Percentiles rank a stretch among this genome's conserved stretches.
Conservation (phyloP, 2,329 filamentous ascomycete species). For the Aspergillus aculeatus region DNA sequence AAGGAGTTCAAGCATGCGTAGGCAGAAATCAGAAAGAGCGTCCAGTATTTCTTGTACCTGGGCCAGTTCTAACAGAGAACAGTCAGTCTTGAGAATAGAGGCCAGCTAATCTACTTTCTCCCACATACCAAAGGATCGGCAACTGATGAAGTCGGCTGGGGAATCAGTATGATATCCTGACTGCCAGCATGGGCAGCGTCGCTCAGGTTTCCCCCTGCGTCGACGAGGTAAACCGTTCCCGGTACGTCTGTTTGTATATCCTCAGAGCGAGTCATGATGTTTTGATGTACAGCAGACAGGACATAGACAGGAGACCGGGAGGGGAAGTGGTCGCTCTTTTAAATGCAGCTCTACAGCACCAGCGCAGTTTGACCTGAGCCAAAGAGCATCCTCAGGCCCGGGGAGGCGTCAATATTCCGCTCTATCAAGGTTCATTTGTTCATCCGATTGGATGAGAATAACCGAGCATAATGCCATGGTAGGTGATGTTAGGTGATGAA, state of each 20-base stretch:
- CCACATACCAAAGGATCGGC: constrained; percentile 30
- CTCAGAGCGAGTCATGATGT: constrained; percentile 19
- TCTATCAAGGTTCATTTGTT: not conserved
- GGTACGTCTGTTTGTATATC: constrained; percentile 29
- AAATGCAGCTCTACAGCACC: not conserved
- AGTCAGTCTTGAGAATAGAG: not conserved
- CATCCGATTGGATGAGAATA: constrained; percentile 5
- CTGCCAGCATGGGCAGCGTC: constrained; percentile 24
- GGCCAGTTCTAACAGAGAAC: constrained; percentile 30
- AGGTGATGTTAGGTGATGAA: not conserved
- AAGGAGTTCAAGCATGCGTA: constrained; percentile 45
- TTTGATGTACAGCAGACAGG: not conserved
- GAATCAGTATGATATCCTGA: constrained; percentile 34
- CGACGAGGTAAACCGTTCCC: constrained; percentile 36
- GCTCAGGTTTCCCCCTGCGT: constrained; percentile 20
- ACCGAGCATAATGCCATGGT: constrained; percentile 4
- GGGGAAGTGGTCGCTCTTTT: not conserved
- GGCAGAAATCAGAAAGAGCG: constrained; percentile 39
- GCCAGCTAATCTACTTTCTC: not conserved
- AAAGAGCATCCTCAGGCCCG: not conserved
- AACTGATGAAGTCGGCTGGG: constrained; percentile 31
- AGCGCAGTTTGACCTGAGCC: not conserved
- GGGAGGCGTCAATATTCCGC: not conserved
- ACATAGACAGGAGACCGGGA: not conserved
- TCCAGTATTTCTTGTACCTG: constrained; percentile 40